Percentiles rank a stretch among this genome's conserved stretches.
phyloP scores from a whole-genome alignment of 73 alveolate species.

The Stentor coeruleus region DNA sequence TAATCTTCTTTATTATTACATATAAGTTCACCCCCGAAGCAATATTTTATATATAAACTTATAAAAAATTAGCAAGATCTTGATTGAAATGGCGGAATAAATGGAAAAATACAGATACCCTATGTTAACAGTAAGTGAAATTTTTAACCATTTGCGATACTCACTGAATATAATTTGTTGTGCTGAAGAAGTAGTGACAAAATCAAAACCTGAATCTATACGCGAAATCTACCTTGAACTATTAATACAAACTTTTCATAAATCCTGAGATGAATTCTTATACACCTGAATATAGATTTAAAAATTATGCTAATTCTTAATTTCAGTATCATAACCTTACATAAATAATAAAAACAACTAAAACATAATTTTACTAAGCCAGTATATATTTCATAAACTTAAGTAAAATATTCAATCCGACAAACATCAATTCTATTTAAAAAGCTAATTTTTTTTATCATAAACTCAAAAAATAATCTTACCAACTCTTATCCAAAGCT shows the following conservation, averaged over 20 bases:
- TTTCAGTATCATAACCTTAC: neutral
- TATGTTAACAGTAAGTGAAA: neutral
- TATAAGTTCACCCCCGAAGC: neutral
- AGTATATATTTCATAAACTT: too few relatives aligned
- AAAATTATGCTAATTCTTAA: neutral
- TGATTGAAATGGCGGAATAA: neutral
- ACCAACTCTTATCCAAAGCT: too few relatives aligned
- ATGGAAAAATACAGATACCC: conserved; percentile 14
- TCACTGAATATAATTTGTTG: neutral
- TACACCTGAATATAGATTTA: neutral
- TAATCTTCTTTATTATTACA: neutral
- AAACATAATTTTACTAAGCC: too few relatives aligned
- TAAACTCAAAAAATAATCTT: too few relatives aligned
- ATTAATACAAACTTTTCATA: neutral
- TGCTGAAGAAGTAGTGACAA: conserved; percentile 12
- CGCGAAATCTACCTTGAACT: neutral
- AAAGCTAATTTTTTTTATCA: too few relatives aligned
- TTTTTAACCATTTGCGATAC: neutral
- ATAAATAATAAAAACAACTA: too few relatives aligned
- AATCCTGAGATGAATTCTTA: neutral
- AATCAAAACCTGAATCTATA: neutral
- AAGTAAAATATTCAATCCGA: too few relatives aligned
- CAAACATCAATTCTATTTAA: too few relatives aligned
- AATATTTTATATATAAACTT: neutral
- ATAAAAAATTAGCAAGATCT: neutral